These are phyloP conservation scores for Eucalyptus erythrocorys DNA, from an alignment of 345 rosid genomes.

Conservation along the genomic window DNA sequence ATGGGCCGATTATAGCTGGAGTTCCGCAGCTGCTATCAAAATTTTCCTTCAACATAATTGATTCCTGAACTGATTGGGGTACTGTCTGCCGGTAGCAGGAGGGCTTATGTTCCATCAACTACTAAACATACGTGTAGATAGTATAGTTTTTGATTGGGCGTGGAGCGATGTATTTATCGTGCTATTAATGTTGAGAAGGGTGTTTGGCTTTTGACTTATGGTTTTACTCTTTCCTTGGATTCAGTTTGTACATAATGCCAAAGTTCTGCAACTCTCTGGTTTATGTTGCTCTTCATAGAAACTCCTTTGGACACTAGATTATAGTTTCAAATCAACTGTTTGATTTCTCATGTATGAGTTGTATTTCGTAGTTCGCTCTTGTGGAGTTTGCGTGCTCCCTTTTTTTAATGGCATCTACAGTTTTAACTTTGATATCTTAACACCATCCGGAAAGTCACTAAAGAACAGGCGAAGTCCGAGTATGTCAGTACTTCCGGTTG, in stretches of 20 bases:
- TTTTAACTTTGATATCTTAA: background rate
- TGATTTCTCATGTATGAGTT: background rate
- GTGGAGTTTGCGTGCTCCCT: background rate
- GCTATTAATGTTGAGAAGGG: background rate
- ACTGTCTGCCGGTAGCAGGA: background rate
- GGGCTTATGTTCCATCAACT: background rate
- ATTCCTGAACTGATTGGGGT: slow-evolving; percentile 3
- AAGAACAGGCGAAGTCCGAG: background rate
- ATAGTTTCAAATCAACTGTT: background rate
- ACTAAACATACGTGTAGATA: background rate
- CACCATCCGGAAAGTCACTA: no score
- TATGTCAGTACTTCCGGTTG: background rate
- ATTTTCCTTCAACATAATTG: slow-evolving; percentile 59
- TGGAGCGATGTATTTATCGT: background rate
- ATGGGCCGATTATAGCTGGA: slow-evolving; percentile 62
- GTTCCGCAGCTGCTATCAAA: slow-evolving; percentile 73
- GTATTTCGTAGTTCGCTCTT: background rate
- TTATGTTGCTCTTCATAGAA: background rate
- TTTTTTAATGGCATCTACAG: background rate
- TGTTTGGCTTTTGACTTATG: background rate
- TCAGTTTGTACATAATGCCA: background rate
- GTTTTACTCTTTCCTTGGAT: background rate
- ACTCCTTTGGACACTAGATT: background rate
- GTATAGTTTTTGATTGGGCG: background rate
- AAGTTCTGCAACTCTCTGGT: background rate